Percentiles rank a stretch among this genome's conserved stretches.
Evolutionary conservation across 2,329 filamentous ascomycete genomes (phyloP).

Genomic region (Ceratocystis variospora): DNA sequence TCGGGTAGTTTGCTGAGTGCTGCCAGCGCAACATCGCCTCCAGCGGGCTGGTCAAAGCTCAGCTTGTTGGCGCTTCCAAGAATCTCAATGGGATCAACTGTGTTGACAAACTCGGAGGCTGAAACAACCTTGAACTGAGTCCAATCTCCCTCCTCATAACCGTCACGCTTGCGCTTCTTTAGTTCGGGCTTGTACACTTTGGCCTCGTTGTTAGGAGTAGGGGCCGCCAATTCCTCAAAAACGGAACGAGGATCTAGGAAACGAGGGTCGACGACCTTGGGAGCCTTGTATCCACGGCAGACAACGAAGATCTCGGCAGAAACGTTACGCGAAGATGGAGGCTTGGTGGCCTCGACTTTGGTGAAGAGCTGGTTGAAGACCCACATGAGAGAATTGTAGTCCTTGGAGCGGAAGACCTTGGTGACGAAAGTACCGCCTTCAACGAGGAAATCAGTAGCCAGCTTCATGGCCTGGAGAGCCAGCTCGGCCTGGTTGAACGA

Average conservation of each 20-base stretch:
- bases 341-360: constrained; percentile 94
- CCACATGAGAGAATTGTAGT: constrained; percentile 93
- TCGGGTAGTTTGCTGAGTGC: constrained; percentile 76
- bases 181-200: constrained; percentile 96
- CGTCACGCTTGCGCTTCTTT: constrained; percentile 94
- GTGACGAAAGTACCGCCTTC: constrained; percentile 91
- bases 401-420: constrained; percentile 93
- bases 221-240: constrained; percentile 79
- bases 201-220: constrained; percentile 86
- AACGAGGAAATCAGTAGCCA: constrained; percentile 83
- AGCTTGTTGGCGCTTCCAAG: constrained; percentile 75
- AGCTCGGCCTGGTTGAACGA: constrained; percentile 95
- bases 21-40: constrained; percentile 73
- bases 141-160: constrained; percentile 93
- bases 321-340: constrained; percentile 86
- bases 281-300: constrained; percentile 86
- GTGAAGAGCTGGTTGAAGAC: constrained; percentile 93
- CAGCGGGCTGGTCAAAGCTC: constrained; percentile 64
- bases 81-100: constrained; percentile 81
- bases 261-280: constrained; percentile 81
- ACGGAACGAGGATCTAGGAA: constrained; percentile 82
- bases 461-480: constrained; percentile 75
- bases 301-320: constrained; percentile 98
- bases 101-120: constrained; percentile 88
- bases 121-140: constrained; percentile 80